Conservation (phyloP, 2,329 filamentous ascomycete species). For the Paradendryphiella salina region DNA sequence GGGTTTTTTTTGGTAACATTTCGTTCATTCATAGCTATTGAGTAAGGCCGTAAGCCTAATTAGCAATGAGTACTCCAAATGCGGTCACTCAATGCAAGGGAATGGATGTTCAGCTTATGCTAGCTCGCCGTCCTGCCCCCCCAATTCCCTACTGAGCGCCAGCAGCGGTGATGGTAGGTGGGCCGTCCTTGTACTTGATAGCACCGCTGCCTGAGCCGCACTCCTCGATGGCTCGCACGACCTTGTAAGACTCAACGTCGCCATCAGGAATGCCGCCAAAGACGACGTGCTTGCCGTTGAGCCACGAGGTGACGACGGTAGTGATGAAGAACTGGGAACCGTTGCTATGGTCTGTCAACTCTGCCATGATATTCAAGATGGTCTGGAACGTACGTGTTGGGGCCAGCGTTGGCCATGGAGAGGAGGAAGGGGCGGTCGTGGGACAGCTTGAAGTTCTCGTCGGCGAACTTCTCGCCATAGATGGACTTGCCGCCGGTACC, state of each 20-base stretch:
- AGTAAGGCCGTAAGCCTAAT: not conserved
- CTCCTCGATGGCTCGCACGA: constrained; percentile 64
- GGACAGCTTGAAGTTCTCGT: constrained; percentile 84
- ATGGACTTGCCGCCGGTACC: constrained; percentile 91
- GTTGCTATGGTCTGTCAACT: constrained; percentile 55
- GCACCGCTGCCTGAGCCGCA: constrained; percentile 59
- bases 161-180: constrained; percentile 57
- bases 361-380: not conserved
- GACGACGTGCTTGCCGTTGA: constrained; percentile 81
- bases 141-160: constrained; percentile 49
- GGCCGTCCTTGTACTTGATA: constrained; percentile 56
- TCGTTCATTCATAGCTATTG: constrained; percentile 7
- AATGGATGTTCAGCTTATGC: not conserved
- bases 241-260: constrained; percentile 56
- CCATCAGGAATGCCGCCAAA: constrained; percentile 71
- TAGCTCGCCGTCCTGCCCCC: not conserved
- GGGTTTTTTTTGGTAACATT: not conserved
- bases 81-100: not conserved
- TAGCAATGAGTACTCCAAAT: not conserved
- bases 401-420: constrained; percentile 94
- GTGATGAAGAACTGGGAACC: constrained; percentile 76
- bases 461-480: constrained; percentile 91
- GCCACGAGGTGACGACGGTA: constrained; percentile 67
- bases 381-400: constrained; percentile 71
- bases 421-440: constrained; percentile 77